Evolutionary conservation across 2,329 filamentous ascomycete species (phyloP).

Genomic region (Leptographium wingfieldii): DNA sequence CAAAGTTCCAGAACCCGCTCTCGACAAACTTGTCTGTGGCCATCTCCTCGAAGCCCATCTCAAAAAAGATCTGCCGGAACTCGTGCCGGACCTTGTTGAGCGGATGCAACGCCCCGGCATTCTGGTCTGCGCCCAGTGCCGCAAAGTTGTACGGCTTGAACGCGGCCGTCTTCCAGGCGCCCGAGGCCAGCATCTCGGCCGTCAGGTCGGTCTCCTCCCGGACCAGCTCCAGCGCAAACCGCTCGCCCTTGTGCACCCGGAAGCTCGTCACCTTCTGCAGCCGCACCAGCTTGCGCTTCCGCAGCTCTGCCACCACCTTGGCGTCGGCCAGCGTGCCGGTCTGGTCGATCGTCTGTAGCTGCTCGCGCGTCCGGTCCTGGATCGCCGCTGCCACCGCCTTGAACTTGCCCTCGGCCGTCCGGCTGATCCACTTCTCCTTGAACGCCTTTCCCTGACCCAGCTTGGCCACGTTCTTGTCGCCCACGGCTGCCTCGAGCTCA

Average conservation of each 20-base stretch:
- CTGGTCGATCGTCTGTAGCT: conserved; percentile 60
- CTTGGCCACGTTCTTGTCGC: conserved; percentile 62
- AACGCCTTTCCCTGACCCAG: conserved; percentile 93
- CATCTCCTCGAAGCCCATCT: conserved; percentile 99
- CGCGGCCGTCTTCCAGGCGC: conserved; percentile 81
- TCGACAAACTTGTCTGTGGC: conserved; percentile 87
- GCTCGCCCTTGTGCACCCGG: conserved; percentile 70
- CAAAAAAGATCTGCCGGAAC: conserved; percentile 97
- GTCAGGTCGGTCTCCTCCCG: conserved; percentile 95
- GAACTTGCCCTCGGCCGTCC: conserved; percentile 41
- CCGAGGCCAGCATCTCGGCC: conserved; percentile 76
- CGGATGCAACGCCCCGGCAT: conserved; percentile 50
- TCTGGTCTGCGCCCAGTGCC: conserved; percentile 46
- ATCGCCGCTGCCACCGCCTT: conserved; percentile 55
- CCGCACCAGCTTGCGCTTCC: conserved; percentile 81
- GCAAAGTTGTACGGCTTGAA: conserved; percentile 56
- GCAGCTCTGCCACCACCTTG: conserved; percentile 69
- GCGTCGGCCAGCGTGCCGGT: conserved; percentile 54
- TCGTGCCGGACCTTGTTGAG: conserved; percentile 92
- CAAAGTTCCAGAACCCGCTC: conserved; percentile 98
- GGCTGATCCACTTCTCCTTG: conserved; percentile 59
- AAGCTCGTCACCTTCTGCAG: conserved; percentile 78
- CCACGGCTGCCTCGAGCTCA: conserved; percentile 57
- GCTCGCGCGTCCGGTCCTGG: conserved; percentile 63
- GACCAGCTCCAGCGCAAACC: conserved; percentile 77